Percentiles rank a stretch among this genome's conserved stretches.
Conservation (phyloP, 2,329 filamentous ascomycete species). For the Colletotrichum cordylinicola region DNA sequence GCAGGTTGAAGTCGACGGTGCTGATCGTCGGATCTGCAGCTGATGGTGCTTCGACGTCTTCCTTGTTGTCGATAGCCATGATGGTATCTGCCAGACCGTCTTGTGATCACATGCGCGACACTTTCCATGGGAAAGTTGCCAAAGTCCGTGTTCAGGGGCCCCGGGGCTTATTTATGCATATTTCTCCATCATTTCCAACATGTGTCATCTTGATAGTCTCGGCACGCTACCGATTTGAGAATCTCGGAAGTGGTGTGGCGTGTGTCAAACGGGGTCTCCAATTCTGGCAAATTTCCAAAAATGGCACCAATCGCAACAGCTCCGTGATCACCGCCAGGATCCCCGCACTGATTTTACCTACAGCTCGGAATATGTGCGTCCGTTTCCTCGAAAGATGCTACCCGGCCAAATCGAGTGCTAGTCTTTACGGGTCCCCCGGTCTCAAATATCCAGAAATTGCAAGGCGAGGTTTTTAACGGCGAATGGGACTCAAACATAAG, state of each 20-base stretch:
- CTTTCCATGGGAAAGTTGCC: not conserved
- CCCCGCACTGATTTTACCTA: not conserved
- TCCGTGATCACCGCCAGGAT: not conserved
- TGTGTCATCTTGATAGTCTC: slow-evolving; percentile 1
- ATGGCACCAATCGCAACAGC: slow-evolving; percentile 4
- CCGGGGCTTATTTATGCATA: too few relatives aligned
- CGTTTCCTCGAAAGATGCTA: not conserved
- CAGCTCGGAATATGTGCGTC: slow-evolving; percentile 4
- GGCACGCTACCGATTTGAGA: not conserved
- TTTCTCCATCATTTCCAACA: not conserved
- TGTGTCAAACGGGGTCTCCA: not conserved
- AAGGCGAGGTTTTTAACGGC: not conserved
- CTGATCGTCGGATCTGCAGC: slow-evolving; percentile 5
- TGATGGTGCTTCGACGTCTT: not conserved
- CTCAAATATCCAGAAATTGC: not conserved
- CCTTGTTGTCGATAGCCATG: not conserved
- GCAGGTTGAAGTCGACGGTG: slow-evolving; percentile 21
- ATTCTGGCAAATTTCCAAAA: not conserved
- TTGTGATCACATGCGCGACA: not conserved
- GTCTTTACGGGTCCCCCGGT: not conserved
- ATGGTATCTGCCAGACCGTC: not conserved
- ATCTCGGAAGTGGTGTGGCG: not conserved
- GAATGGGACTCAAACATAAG: not conserved
- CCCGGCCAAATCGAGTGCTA: not conserved
- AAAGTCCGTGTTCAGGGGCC: not conserved